Base-by-base conservation (phyloP, 805 yeast species). In the Groenewaldozyma tartarivorans region DNA sequence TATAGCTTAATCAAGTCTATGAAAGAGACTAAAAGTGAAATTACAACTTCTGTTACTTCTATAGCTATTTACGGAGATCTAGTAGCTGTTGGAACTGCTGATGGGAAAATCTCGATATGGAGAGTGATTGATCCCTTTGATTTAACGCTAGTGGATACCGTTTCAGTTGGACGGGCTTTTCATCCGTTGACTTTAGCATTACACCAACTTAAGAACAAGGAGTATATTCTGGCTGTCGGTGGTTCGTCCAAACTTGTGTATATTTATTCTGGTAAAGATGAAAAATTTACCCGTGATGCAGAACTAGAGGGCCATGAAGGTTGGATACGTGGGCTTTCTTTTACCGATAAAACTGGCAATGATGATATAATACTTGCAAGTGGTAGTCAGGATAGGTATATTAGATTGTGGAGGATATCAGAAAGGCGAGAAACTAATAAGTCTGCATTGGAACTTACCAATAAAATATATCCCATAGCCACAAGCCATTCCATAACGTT, bases 371-470 rank as follows among this genome's bases (percentile, higher is more conserved):
- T 84, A 2, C 64, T 92, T 20, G 97, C 97, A 4, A 75, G 83
- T 41, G 97, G 95, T 0, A 81, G 95, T 1, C 95, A 92, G 56
- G 99, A 92, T 59, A 68, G 94, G 51, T 87, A 86, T 56, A 85
- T 92, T 39, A 71, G 98, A 48, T 62, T 92, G 33, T 92, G 98
- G 98, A 74, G 9, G 20, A 15, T 22, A 73, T 78, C 39, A 81
- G 77, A 44, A 68, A 73, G 44, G 79, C 74, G 19, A 33, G 75
- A 46, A 62, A 56, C 31, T 53, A 53, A 15, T 38, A 64, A 60
- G 2, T 51, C 52, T 39, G 75, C 71, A 52, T 66, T 77, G 39
- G 35, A 79, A 31, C 63, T 83, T 44, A 74, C 81, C 15, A 85
- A 83, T 61, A 86, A 81, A 51, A 82, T 79, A 59, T 78, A 82